These are phyloP conservation scores for Hymenoscyphus scutula DNA, from an alignment of 2,329 filamentous ascomycete species.

Conservation along the genomic window DNA sequence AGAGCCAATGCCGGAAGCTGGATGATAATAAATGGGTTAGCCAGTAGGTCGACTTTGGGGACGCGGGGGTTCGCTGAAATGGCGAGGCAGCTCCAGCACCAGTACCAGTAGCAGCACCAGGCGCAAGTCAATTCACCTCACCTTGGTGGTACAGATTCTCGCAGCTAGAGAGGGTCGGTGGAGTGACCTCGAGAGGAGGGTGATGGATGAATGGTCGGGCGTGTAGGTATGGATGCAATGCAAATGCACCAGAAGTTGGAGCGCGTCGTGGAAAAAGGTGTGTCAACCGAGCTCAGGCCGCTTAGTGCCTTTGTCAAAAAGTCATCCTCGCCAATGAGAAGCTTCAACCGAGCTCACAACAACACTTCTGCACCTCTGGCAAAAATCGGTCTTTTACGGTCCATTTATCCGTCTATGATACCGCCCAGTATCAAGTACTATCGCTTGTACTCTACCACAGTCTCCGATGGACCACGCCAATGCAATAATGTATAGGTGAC, in stretches of 20 bases:
- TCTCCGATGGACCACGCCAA: neutral
- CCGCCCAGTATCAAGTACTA: neutral
- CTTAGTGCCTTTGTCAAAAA: neutral
- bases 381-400: too few relatives aligned
- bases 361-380: too few relatives aligned
- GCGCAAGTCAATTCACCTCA: conserved; percentile 2
- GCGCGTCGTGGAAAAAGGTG: neutral
- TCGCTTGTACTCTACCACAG: neutral
- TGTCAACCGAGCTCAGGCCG: too few relatives aligned
- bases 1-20: neutral
- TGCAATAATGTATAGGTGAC: conserved; percentile 1
- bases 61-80: neutral
- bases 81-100: neutral
- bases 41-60: neutral
- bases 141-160: neutral
- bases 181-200: neutral
- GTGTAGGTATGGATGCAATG: neutral
- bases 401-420: neutral
- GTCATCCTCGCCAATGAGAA: too few relatives aligned
- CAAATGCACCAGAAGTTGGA: neutral
- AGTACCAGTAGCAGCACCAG: neutral
- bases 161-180: neutral
- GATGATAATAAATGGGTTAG: neutral
- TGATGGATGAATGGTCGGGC: neutral
- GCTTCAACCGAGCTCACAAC: too few relatives aligned